Conservation (phyloP, 1,139 yeast species). For the Yamadazyma aaseri region DNA sequence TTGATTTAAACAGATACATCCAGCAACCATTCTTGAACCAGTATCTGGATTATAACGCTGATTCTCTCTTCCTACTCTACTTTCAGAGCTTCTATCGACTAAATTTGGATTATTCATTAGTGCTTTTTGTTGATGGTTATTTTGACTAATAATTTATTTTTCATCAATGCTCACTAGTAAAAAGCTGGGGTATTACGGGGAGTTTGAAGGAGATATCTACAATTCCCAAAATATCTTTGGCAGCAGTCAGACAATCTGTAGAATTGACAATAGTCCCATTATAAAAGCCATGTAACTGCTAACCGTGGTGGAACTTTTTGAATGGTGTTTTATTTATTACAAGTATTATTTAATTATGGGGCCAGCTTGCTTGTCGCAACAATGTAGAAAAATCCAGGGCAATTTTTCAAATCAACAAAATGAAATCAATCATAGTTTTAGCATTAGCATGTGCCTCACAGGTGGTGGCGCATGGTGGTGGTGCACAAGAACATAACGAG, state of each 20-base stretch:
- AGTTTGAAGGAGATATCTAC: too few relatives aligned
- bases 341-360: too few relatives aligned
- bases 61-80: slow-evolving; percentile 37
- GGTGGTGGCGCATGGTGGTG: slow-evolving; percentile 21
- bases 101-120: slow-evolving; percentile 13
- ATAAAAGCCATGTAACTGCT: too few relatives aligned
- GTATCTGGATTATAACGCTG: slow-evolving; percentile 47
- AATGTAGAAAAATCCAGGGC: too few relatives aligned
- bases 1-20: slow-evolving; percentile 72
- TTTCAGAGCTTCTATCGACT: slow-evolving; percentile 19
- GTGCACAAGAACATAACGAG: too few relatives aligned
- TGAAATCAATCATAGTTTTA: neutral
- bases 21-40: slow-evolving; percentile 88
- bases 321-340: too few relatives aligned
- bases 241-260: too few relatives aligned
- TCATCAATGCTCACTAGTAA: neutral
- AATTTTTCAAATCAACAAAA: neutral
- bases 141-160: neutral
- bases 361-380: too few relatives aligned
- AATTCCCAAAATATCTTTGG: too few relatives aligned
- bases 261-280: too few relatives aligned
- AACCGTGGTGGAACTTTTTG: too few relatives aligned
- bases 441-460: slow-evolving; percentile 5
- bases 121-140: too few relatives aligned
- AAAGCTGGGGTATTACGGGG: slow-evolving; percentile 1